Base-by-base conservation (phyloP, 305 asterid genomes). In the Fraxinus baroniana region DNA sequence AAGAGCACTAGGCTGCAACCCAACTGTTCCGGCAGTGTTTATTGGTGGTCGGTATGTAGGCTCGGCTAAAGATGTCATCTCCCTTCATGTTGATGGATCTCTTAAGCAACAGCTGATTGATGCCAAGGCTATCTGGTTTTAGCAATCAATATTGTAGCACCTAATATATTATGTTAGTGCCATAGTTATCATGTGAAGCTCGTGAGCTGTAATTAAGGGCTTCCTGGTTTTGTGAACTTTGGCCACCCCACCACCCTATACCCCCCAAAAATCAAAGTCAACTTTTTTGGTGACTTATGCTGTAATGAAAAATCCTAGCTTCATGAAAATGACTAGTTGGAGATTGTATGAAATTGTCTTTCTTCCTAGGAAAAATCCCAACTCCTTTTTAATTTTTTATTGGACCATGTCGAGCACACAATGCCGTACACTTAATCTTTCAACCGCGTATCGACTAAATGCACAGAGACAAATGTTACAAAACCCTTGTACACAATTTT, bases 121-220 rank as follows among this genome's bases (percentile, higher is more conserved):
- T 82, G 91, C 93, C 1, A 83, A 78, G 60, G 91, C 93, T 30
- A 90, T 90, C 77, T 90, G 93, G 91, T 87, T 90, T 15, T 90
- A 86, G 90, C 17, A 22, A 17, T 26, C 72, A 4, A 77, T 22
- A 33, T 26, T 41, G 18, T 77, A 24, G 68, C 64, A 44, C 30
- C 32, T 30, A 71, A 71, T 71, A 60, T 15, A 22, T 35, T 44
- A n/a, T 70, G 80, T 18, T n/a, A 57, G 36, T 55, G 22, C 77
- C 12, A 44, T 9, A 66, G 52, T 26, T 76, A 20, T 64, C 20
- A 57, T 12, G 80, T 44, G 86, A 80, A 83, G 86, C 86, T 72
- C 36, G 49, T 22, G 68, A 83, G 55, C 2, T 84, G 82, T 81
- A 81, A 76, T 15, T 78, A 78, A 74, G 55, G 77, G 77, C 80